Evolutionary conservation across 805 yeast species (phyloP).

Genomic region (Isabelozyma rhagii): DNA sequence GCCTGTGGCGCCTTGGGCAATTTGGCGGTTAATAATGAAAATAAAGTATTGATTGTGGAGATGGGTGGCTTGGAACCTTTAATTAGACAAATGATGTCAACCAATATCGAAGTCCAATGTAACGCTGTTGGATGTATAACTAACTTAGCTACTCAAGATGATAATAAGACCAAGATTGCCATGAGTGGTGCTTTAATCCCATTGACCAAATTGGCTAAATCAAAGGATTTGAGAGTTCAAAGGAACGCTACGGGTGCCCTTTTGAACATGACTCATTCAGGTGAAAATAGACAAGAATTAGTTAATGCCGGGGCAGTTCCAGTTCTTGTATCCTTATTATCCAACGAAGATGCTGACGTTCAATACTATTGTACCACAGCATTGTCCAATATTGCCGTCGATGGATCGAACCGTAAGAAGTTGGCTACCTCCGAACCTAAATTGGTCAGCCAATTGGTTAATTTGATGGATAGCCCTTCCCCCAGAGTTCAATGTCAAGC

Average conservation of each 20-base stretch:
- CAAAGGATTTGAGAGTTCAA: conserved; percentile 93
- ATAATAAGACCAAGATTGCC: conserved; percentile 93
- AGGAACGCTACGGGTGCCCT: conserved; percentile 98
- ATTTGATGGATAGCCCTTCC: conserved; percentile 87
- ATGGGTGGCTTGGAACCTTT: conserved; percentile 98
- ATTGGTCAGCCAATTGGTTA: conserved; percentile 81
- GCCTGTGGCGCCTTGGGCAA: conserved; percentile 99
- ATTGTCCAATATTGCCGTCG: conserved; percentile 94
- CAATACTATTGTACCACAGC: conserved; percentile 99
- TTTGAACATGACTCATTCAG: conserved; percentile 96
- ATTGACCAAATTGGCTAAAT: conserved; percentile 88
- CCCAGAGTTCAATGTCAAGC: conserved; percentile 99
- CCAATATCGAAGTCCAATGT: conserved; percentile 97
- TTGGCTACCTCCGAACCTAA: conserved; percentile 90
- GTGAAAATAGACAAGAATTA: conserved; percentile 91
- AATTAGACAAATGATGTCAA: conserved; percentile 95
- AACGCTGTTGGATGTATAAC: conserved; percentile 99
- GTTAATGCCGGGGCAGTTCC: conserved; percentile 99
- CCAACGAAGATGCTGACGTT: conserved; percentile 90
- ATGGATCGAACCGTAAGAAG: conserved; percentile 83
- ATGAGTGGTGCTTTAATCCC: conserved; percentile 95
- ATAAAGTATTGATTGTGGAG: conserved; percentile 88
- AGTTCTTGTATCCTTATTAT: conserved; percentile 80
- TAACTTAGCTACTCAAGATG: conserved; percentile 96
- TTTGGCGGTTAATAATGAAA: conserved; percentile 93